A percentile compares a stretch with the other conserved stretches of the same genome.
phyloP scores from a whole-genome alignment of 345 rosid species.

The Geranium brycei region DNA sequence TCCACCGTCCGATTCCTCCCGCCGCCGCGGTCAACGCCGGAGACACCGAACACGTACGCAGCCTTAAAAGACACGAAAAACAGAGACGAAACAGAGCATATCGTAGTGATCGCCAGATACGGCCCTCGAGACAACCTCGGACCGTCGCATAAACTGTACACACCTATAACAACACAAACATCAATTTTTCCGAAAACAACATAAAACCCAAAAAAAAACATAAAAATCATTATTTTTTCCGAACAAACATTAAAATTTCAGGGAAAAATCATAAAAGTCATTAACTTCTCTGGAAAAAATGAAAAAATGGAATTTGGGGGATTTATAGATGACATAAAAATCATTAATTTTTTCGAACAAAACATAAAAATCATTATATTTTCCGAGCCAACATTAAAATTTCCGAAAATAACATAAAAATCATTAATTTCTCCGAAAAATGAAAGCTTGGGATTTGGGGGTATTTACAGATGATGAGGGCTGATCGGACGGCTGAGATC shows the following conservation, averaged over 20 bases:
- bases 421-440: background rate
- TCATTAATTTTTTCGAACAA: no score
- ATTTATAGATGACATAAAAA: no score
- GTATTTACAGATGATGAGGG: slow-evolving; percentile 67
- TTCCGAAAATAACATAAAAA: background rate
- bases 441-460: no score
- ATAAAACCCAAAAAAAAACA: background rate
- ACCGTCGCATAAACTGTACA: slow-evolving; percentile 74
- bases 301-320: background rate
- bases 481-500: slow-evolving; percentile 65
- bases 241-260: no score
- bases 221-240: no score
- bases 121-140: slow-evolving; percentile 70
- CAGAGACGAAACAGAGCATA: slow-evolving; percentile 58
- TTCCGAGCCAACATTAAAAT: no score
- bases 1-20: slow-evolving; percentile 42
- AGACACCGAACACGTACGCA: slow-evolving; percentile 43
- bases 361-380: background rate
- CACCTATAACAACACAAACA: slow-evolving; percentile 28
- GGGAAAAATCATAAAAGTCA: no score
- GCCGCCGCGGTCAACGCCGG: slow-evolving; percentile 21
- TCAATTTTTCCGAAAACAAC: no score
- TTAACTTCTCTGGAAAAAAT: no score
- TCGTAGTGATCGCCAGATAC: slow-evolving; percentile 53
- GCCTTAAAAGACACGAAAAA: slow-evolving; percentile 69